A percentile compares a stretch with the other conserved stretches of the same genome.
phyloP scores from a whole-genome alignment of 2,329 filamentous ascomycete genomes.

The Didymella exigua region DNA sequence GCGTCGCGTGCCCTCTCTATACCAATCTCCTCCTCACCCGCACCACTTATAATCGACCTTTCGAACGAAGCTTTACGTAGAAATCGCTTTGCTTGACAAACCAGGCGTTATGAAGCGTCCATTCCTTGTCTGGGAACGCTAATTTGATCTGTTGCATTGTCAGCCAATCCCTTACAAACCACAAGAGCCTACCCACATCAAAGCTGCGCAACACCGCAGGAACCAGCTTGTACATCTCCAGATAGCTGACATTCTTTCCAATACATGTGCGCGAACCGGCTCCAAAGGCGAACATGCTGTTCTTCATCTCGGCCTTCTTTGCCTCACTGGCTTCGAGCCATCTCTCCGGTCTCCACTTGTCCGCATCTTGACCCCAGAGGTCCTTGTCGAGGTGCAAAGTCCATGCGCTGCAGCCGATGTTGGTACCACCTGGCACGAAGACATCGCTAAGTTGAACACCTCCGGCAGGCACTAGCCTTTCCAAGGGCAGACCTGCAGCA shows the following conservation, averaged over 20 bases:
- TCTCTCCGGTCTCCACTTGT: conserved; percentile 21
- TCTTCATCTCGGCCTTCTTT: conserved; percentile 40
- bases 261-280: conserved; percentile 22
- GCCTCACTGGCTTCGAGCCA: conserved; percentile 19
- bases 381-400: conserved; percentile 16
- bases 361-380: conserved; percentile 17
- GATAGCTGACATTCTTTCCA: conserved; percentile 24
- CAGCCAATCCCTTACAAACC: neutral
- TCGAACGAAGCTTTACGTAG: conserved; percentile 7
- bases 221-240: conserved; percentile 28
- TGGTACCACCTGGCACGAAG: conserved; percentile 18
- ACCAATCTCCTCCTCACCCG: neutral
- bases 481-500: conserved; percentile 49
- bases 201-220: conserved; percentile 19
- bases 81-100: conserved; percentile 22
- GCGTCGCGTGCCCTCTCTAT: neutral
- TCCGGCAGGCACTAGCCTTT: conserved; percentile 47
- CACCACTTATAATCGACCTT: neutral
- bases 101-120: conserved; percentile 21
- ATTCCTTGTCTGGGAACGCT: conserved; percentile 9
- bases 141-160: conserved; percentile 7
- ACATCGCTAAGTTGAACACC: conserved; percentile 26
- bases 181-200: conserved; percentile 10
- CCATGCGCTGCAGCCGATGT: conserved; percentile 23
- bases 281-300: conserved; percentile 23